A percentile compares a stretch with the other conserved stretches of the same genome.
phyloP scores from a whole-genome alignment of 2,329 filamentous ascomycete genomes.

The Hymenotorrendiella dingleyae region DNA sequence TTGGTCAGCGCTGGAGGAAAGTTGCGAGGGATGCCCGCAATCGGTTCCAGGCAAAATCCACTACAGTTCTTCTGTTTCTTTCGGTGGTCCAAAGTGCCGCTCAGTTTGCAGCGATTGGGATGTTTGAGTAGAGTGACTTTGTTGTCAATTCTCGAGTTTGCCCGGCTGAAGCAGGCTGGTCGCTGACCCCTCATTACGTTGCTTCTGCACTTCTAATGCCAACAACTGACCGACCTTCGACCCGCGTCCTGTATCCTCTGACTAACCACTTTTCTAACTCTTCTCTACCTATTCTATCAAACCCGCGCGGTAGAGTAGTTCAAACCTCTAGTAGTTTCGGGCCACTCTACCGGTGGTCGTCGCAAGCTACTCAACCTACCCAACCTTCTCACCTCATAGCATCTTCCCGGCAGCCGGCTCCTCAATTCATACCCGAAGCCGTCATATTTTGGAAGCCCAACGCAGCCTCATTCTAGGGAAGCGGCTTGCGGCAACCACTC shows the following conservation, averaged over 20 bases:
- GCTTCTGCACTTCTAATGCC: no score
- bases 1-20: not conserved
- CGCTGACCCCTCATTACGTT: no score
- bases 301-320: not conserved
- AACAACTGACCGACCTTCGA: no score
- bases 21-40: not conserved
- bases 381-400: not conserved
- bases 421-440: not conserved
- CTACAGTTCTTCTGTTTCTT: no score
- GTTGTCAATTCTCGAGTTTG: not conserved
- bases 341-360: not conserved
- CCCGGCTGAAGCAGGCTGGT: no score
- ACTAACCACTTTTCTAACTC: not conserved
- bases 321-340: not conserved
- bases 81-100: no score
- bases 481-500: not conserved
- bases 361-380: not conserved
- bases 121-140: not conserved
- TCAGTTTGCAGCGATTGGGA: not conserved
- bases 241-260: no score
- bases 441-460: not conserved
- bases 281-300: not conserved
- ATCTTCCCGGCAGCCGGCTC: not conserved
- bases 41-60: not conserved
- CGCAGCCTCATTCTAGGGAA: not conserved